Conservation (phyloP, 345 rosid species). For the Syzygium aromaticum region DNA sequence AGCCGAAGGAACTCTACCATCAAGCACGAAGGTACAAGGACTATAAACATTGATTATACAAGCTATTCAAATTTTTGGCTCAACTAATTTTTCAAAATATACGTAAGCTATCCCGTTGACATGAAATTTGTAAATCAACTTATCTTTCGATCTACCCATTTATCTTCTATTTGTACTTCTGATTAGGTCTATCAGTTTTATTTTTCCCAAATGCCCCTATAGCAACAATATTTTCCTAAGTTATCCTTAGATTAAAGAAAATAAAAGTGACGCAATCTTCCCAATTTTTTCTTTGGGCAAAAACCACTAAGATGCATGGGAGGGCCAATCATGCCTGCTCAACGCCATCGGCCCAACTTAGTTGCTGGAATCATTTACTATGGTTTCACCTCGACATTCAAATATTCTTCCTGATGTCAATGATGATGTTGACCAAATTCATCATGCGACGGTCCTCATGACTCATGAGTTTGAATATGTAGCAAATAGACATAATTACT, state of each 20-base stretch:
- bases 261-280: background rate
- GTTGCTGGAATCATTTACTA: background rate
- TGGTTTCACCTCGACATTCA: background rate
- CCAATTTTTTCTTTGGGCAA: background rate
- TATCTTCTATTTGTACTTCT: background rate
- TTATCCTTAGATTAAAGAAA: background rate
- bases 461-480: background rate
- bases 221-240: background rate
- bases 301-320: background rate
- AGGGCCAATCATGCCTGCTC: background rate
- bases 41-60: too few relatives aligned
- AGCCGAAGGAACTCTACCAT: too few relatives aligned
- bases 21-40: too few relatives aligned
- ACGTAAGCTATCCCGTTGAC: background rate
- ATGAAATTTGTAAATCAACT: background rate
- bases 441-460: background rate
- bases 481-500: background rate
- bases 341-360: background rate
- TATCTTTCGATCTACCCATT: background rate
- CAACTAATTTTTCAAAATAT: background rate
- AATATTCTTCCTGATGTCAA: background rate
- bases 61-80: background rate
- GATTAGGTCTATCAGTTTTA: background rate
- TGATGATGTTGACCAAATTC: background rate
- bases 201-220: background rate